Conservation (phyloP, 148 eudicot species). For the Heliosperma pusillum region DNA sequence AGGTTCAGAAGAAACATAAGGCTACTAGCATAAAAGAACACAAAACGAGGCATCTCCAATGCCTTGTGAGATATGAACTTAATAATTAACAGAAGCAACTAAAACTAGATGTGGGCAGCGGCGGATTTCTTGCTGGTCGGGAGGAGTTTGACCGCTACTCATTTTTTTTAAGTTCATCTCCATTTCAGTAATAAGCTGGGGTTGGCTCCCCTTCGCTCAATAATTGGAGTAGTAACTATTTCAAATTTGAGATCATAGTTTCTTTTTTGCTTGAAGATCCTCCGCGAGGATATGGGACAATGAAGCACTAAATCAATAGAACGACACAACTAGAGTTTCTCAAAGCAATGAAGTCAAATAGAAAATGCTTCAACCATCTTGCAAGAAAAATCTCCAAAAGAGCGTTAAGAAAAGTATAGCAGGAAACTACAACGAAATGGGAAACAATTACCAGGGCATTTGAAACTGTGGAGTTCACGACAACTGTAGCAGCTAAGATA, state of each 20-base stretch:
- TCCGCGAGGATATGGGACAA: not conserved
- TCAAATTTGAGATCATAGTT: no score
- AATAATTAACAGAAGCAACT: not conserved
- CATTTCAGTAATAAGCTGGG: no score
- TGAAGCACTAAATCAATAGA: not conserved
- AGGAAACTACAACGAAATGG: slow-evolving; percentile 1
- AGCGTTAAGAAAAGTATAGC: not conserved
- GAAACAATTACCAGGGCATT: slow-evolving; percentile 54
- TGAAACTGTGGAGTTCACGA: slow-evolving; percentile 82
- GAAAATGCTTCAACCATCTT: not conserved
- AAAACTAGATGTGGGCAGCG: not conserved
- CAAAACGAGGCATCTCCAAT: not conserved
- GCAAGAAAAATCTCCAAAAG: not conserved
- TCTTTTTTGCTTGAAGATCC: no score
- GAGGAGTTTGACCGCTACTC: no score
- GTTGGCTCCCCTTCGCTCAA: no score
- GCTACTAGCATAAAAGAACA: not conserved
- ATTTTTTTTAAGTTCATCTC: no score
- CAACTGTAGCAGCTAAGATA: slow-evolving; percentile 83
- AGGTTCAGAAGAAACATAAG: not conserved
- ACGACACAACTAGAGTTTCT: not conserved
- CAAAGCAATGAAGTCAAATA: not conserved
- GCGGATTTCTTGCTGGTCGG: no score
- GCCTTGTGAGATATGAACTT: no score
- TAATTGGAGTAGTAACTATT: no score